phyloP scores from a whole-genome alignment of 2,329 filamentous ascomycete species.

The Epichloe aotearoae region DNA sequence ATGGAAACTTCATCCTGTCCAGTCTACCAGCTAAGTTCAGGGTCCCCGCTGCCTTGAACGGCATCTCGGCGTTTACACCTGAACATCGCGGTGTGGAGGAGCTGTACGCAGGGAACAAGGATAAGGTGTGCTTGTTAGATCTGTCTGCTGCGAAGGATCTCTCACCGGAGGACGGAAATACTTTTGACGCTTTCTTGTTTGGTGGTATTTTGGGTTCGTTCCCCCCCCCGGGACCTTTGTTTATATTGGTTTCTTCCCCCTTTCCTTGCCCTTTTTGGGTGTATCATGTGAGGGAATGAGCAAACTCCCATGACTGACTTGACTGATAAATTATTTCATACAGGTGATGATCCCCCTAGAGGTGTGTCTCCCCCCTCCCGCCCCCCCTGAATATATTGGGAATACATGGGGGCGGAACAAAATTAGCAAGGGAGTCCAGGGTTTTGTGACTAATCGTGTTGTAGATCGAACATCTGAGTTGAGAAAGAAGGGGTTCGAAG shows the following conservation, averaged over 20 bases:
- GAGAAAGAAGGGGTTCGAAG: slow-evolving; percentile 81
- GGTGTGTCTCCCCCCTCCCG: slow-evolving; percentile 39
- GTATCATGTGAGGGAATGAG: not conserved
- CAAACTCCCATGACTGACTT: not conserved
- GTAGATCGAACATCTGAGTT: slow-evolving; percentile 93
- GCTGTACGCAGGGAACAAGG: slow-evolving; percentile 60
- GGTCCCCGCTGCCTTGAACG: slow-evolving; percentile 44
- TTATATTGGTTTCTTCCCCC: not conserved
- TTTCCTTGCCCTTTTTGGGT: not conserved
- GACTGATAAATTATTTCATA: slow-evolving; percentile 7
- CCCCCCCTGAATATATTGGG: not conserved
- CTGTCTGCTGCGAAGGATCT: slow-evolving; percentile 72
- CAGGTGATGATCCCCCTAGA: slow-evolving; percentile 91
- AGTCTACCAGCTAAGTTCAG: slow-evolving; percentile 60
- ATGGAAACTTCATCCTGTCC: slow-evolving; percentile 65
- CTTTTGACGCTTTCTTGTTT: slow-evolving; percentile 87
- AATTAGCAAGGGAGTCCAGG: not conserved
- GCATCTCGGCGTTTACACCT: slow-evolving; percentile 50
- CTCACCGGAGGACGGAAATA: slow-evolving; percentile 65
- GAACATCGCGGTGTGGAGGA: slow-evolving; percentile 72
- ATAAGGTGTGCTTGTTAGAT: slow-evolving; percentile 77
- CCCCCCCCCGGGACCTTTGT: not conserved
- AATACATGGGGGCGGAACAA: not conserved
- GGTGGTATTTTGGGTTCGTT: slow-evolving; percentile 79
- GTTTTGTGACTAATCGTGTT: slow-evolving; percentile 1